Percentiles rank a stretch among this genome's conserved stretches.
phyloP scores from a whole-genome alignment of 2,329 filamentous ascomycete species.

The Sporothrix brasiliensis region DNA sequence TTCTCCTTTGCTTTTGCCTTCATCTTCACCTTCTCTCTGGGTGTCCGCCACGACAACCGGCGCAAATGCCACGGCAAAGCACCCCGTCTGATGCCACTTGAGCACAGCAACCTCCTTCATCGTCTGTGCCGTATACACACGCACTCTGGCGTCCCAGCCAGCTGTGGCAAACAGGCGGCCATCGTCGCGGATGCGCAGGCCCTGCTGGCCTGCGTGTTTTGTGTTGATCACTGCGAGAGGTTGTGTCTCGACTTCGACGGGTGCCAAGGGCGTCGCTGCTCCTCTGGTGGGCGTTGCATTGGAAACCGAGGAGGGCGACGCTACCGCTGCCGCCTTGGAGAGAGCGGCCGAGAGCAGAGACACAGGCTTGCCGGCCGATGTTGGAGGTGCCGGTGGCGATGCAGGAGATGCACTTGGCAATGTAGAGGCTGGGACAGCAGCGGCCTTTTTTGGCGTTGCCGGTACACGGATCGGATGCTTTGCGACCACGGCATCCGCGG shows the following conservation, averaged over 20 bases:
- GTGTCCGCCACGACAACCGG: slow-evolving; percentile 41
- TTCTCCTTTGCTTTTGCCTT: not conserved
- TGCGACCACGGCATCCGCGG: slow-evolving; percentile 76
- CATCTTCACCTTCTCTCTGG: not conserved
- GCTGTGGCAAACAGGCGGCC: slow-evolving; percentile 83
- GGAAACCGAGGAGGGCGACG: not conserved
- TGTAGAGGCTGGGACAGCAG: not conserved
- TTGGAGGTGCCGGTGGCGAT: not conserved
- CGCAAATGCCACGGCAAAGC: slow-evolving; percentile 78
- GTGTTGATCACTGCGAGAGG: slow-evolving; percentile 70
- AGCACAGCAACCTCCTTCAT: slow-evolving; percentile 87
- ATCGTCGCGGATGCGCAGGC: slow-evolving; percentile 74
- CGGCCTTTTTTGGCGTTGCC: slow-evolving; percentile 9
- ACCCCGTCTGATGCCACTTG: slow-evolving; percentile 91
- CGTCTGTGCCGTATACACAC: slow-evolving; percentile 79
- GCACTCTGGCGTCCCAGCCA: slow-evolving; percentile 82
- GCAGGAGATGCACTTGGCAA: not conserved
- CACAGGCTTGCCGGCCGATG: slow-evolving; percentile 13
- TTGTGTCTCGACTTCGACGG: slow-evolving; percentile 42
- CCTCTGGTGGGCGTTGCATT: not conserved
- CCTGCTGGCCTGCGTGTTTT: slow-evolving; percentile 88
- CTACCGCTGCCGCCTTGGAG: slow-evolving; percentile 30
- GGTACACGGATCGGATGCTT: slow-evolving; percentile 67
- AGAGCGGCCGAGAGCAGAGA: slow-evolving; percentile 43
- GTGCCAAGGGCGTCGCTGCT: slow-evolving; percentile 29